Percentiles rank a stretch among this genome's conserved stretches.
These are phyloP conservation scores for Globisporangium barbulae DNA, from an alignment of 352 stramenopile genomes.

Conservation along the genomic window DNA sequence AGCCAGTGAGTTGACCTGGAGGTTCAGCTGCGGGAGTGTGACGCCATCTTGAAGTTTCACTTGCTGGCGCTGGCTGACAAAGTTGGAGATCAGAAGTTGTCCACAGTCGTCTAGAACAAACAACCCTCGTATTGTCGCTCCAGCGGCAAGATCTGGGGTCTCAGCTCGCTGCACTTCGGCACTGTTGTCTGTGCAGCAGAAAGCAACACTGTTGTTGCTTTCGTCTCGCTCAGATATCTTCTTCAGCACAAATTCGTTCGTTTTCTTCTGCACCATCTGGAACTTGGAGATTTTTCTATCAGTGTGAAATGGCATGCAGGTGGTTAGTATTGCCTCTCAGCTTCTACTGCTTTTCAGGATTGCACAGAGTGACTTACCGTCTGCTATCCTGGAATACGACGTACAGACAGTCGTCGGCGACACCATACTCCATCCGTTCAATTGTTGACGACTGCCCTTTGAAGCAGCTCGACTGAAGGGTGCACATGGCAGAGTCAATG, in stretches of 20 bases:
- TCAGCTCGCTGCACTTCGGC: slow-evolving; percentile 6
- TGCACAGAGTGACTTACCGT: slow-evolving; percentile 18
- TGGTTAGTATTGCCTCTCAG: neutral
- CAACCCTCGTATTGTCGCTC: slow-evolving; percentile 5
- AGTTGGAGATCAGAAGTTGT: slow-evolving; percentile 19
- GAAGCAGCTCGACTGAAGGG: slow-evolving; percentile 24
- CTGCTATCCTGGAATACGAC: slow-evolving; percentile 26
- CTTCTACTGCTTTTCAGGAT: neutral
- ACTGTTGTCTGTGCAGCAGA: slow-evolving; percentile 14
- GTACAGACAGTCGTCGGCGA: slow-evolving; percentile 27
- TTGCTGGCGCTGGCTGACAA: slow-evolving; percentile 3
- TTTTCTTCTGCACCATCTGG: slow-evolving; percentile 23
- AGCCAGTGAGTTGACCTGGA: slow-evolving; percentile 26
- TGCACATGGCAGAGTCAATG: slow-evolving; percentile 34
- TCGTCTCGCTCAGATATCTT: slow-evolving; percentile 25
- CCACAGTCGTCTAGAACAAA: slow-evolving; percentile 32
- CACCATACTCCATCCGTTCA: slow-evolving; percentile 30
- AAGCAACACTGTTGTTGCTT: slow-evolving; percentile 26
- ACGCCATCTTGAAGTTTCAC: neutral
- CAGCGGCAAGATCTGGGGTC: neutral
- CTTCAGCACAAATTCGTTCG: slow-evolving; percentile 23
- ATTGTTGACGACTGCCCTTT: slow-evolving; percentile 22
- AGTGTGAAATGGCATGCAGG: neutral
- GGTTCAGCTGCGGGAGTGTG: neutral
- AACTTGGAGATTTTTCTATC: slow-evolving; percentile 32